phyloP scores from a whole-genome alignment of 352 stramenopile genomes.

The Hyaloperonospora arabidopsidis region DNA sequence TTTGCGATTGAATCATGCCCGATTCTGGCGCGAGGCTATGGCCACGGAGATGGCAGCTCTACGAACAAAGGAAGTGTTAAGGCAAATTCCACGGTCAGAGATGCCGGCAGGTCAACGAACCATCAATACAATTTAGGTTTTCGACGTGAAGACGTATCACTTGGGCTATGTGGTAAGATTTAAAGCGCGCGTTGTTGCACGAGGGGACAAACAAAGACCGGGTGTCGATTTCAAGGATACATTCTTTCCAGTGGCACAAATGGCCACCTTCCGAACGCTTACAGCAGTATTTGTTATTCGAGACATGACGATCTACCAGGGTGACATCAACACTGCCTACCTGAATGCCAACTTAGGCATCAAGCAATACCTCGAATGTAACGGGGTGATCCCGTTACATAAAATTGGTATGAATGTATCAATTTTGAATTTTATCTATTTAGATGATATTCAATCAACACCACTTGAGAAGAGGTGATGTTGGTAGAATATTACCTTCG shows the following conservation, averaged over 20 bases:
- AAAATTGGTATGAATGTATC: no score
- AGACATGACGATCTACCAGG: constrained; percentile 6
- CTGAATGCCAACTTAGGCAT: constrained; percentile 11
- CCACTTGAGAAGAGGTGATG: no score
- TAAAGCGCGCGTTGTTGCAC: constrained; percentile 1
- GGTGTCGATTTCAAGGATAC: constrained; percentile 14
- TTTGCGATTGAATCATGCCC: constrained; percentile 1
- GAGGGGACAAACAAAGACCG: constrained; percentile 5
- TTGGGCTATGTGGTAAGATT: constrained; percentile 6
- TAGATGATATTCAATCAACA: no score
- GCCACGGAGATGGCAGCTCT: constrained; percentile 4
- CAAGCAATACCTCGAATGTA: constrained; percentile 14
- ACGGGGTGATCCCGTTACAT: no score
- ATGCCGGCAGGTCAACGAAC: constrained; percentile 1
- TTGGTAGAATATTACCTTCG: no score
- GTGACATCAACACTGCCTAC: constrained; percentile 6
- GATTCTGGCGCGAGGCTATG: constrained; percentile 2
- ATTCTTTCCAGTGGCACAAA: constrained; percentile 3
- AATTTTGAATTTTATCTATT: no score
- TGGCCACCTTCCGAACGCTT: constrained; percentile 11
- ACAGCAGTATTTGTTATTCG: constrained; percentile 2
- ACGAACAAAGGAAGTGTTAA: constrained; percentile 1
- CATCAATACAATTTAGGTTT: constrained; percentile 10
- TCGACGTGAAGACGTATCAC: constrained; percentile 4
- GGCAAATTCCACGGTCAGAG: neutral